A percentile compares a stretch with the other conserved stretches of the same genome.
Evolutionary conservation across 2,329 filamentous ascomycete genomes (phyloP).

Genomic region (Curvularia eragrostidis): DNA sequence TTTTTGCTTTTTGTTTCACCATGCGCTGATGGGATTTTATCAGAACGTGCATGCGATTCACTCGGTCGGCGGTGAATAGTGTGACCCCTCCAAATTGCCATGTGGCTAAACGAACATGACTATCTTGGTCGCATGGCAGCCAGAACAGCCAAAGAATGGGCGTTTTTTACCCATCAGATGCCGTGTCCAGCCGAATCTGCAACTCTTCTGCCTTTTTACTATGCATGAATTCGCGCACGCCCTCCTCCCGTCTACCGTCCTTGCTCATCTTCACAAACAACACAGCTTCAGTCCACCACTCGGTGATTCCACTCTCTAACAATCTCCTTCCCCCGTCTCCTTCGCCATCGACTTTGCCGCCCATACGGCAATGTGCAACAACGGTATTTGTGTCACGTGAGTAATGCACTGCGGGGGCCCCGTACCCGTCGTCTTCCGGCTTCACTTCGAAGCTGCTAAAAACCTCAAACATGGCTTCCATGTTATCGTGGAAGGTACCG

Average conservation of each 20-base stretch:
- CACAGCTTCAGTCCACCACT: constrained; percentile 40
- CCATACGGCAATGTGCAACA: constrained; percentile 45
- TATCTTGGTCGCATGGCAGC: neutral
- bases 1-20: neutral
- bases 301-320: constrained; percentile 21
- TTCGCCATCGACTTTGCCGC: constrained; percentile 28
- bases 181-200: constrained; percentile 49
- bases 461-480: constrained; percentile 51
- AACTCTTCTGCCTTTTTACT: constrained; percentile 47
- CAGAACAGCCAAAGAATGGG: neutral
- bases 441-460: constrained; percentile 54
- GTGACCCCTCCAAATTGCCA: neutral
- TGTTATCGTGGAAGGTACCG: constrained; percentile 51
- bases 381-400: constrained; percentile 41
- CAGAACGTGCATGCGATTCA: neutral
- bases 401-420: constrained; percentile 32
- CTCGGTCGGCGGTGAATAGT: too few species aligned
- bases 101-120: neutral
- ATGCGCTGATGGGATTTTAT: neutral
- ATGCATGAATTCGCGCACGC: constrained; percentile 53
- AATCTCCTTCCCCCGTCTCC: constrained; percentile 28
- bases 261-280: constrained; percentile 33
- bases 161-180: constrained; percentile 33
- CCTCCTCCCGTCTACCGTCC: constrained; percentile 33
- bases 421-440: constrained; percentile 46